Evolutionary conservation across 2,329 filamentous ascomycete genomes (phyloP).

Genomic region (Colletotrichum kahawae): DNA sequence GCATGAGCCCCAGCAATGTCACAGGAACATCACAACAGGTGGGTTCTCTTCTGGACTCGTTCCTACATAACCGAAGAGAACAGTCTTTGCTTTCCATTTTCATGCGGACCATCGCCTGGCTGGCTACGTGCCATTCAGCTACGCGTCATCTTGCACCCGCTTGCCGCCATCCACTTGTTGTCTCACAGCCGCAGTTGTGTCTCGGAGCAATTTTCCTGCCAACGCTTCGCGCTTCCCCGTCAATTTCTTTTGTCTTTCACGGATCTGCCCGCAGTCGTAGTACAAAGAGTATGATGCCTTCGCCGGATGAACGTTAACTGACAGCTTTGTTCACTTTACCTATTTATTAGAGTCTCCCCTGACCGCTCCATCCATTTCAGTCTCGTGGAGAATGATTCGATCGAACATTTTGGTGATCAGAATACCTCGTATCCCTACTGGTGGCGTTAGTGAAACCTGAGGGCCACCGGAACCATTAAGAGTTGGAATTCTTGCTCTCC

Average conservation of each 20-base stretch:
- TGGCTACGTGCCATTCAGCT: rapidly evolving
- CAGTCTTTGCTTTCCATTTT: neutral
- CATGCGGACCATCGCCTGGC: neutral
- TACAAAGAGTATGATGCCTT: neutral
- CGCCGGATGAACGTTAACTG: neutral
- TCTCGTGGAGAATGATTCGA: neutral
- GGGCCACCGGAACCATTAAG: neutral
- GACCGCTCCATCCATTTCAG: neutral
- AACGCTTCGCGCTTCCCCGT: neutral
- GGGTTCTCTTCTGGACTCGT: neutral
- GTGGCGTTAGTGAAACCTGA: neutral
- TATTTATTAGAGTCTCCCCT: neutral
- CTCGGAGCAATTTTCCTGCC: neutral
- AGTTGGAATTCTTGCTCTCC: neutral
- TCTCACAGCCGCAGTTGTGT: neutral
- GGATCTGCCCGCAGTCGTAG: neutral
- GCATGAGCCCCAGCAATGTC: neutral
- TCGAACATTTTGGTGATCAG: neutral
- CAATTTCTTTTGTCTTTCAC: neutral
- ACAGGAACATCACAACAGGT: neutral
- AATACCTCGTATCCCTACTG: neutral
- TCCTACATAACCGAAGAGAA: neutral
- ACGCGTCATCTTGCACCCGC: neutral
- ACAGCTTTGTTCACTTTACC: neutral
- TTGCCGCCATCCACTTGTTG: neutral